Conservation (phyloP, 2,329 filamentous ascomycete species). For the Botrytis paeoniae region DNA sequence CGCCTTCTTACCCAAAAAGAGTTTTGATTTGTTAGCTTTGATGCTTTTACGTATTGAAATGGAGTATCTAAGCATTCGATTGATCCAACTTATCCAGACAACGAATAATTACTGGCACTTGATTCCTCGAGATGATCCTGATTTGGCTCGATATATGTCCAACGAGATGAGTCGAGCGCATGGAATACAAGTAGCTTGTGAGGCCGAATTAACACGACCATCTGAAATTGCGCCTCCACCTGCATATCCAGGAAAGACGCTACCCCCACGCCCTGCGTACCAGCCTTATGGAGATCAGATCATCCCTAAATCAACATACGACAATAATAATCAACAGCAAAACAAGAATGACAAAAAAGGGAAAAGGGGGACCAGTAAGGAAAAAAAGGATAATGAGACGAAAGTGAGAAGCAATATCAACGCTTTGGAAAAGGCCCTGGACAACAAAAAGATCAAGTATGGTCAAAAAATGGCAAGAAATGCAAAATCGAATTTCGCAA, state of each 20-base stretch:
- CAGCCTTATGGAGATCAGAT: conserved; percentile 10
- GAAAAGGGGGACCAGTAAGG: not conserved
- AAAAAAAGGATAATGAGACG: not conserved
- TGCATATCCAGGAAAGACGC: conserved; percentile 16
- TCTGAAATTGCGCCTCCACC: conserved; percentile 19
- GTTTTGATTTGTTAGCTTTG: conserved; percentile 2
- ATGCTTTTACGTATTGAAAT: conserved; percentile 20
- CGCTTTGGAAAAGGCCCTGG: not conserved
- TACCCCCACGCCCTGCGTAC: not conserved
- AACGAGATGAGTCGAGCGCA: conserved; percentile 1
- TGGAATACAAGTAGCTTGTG: conserved; percentile 8
- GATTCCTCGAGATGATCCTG: conserved; percentile 1
- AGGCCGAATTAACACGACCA: conserved; percentile 10
- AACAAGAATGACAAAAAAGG: not conserved
- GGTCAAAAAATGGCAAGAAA: not conserved
- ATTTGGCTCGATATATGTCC: not conserved
- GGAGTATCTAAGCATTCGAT: conserved; percentile 11
- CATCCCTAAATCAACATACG: not conserved
- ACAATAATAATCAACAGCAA: not conserved
- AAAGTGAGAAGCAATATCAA: conserved; percentile 2
- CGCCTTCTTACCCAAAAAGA: conserved; percentile 1
- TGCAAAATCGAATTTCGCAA: not conserved
- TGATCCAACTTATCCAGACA: conserved; percentile 14
- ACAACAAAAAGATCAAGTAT: not conserved
- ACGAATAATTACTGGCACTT: conserved; percentile 12